Evolutionary conservation across 1,284 basidiomycete species (phyloP).

Genomic region (Rhizoctonia solani): DNA sequence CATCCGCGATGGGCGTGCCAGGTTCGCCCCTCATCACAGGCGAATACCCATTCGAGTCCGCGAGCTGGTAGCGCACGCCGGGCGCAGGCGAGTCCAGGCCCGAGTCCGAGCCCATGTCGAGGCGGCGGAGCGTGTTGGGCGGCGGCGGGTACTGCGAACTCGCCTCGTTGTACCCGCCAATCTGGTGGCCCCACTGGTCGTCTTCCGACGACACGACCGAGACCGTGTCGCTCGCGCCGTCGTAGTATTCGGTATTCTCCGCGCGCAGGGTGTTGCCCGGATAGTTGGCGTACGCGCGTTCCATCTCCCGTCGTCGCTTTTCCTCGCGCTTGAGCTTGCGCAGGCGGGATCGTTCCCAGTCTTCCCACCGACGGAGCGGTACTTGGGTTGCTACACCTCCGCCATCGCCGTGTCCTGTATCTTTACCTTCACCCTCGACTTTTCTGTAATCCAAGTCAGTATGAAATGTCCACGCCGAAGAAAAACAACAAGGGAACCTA

Average conservation of each 20-base stretch:
- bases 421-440: slow-evolving; percentile 87
- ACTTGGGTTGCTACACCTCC: slow-evolving; percentile 64
- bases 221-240: slow-evolving; percentile 72
- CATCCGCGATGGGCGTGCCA: slow-evolving; percentile 46
- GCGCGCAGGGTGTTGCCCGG: slow-evolving; percentile 48
- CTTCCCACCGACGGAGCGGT: slow-evolving; percentile 95
- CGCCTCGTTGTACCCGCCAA: slow-evolving; percentile 88
- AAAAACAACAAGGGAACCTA: slow-evolving; percentile 47
- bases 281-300: slow-evolving; percentile 65
- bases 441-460: slow-evolving; percentile 61
- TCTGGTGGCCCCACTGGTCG: slow-evolving; percentile 88
- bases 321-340: slow-evolving; percentile 92
- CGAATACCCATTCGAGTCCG: slow-evolving; percentile 59
- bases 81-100: slow-evolving; percentile 70
- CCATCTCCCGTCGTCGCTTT: slow-evolving; percentile 77
- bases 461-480: slow-evolving; percentile 3
- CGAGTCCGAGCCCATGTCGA: slow-evolving; percentile 56
- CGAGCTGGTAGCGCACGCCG: slow-evolving; percentile 58
- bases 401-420: slow-evolving; percentile 73
- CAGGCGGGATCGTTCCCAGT: slow-evolving; percentile 97
- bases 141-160: slow-evolving; percentile 78
- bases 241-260: slow-evolving; percentile 34
- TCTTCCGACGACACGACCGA: slow-evolving; percentile 81
- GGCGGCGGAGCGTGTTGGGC: slow-evolving; percentile 66
- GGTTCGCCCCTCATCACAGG: slow-evolving; percentile 42